A percentile compares a stretch with the other conserved stretches of the same genome.
phyloP scores from a whole-genome alignment of 2,329 filamentous ascomycete genomes.

The Nemania serpens region DNA sequence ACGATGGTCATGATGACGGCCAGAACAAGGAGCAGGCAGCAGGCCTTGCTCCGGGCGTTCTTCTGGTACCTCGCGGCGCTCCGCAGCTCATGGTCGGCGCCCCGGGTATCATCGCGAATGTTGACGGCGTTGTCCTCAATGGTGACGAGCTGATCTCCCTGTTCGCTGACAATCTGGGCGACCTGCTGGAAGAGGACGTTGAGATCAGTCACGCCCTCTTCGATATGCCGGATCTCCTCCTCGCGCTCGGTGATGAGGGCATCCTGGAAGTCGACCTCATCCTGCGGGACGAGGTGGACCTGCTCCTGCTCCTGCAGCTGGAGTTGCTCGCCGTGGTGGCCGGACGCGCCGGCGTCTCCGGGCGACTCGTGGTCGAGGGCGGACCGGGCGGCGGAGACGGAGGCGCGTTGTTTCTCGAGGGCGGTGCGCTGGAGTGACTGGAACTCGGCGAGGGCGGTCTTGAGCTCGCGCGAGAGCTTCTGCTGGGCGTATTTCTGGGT shows the following conservation, averaged over 20 bases:
- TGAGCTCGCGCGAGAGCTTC: conserved; percentile 93
- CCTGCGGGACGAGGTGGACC: conserved; percentile 81
- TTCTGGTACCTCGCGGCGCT: conserved; percentile 92
- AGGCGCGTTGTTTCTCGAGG: conserved; percentile 89
- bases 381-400: conserved; percentile 79
- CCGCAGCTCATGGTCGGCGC: conserved; percentile 83
- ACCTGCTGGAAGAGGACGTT: conserved; percentile 98
- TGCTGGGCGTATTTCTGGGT: conserved; percentile 96
- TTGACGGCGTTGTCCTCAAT: conserved; percentile 89
- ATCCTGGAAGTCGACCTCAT: conserved; percentile 98
- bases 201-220: conserved; percentile 91
- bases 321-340: conserved; percentile 46
- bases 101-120: conserved; percentile 78
- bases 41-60: conserved; percentile 91
- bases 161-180: conserved; percentile 94
- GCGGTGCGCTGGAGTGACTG: conserved; percentile 88
- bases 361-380: conserved; percentile 67
- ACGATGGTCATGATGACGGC: conserved; percentile 89
- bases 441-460: conserved; percentile 85
- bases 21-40: conserved; percentile 86
- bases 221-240: conserved; percentile 95
- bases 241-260: conserved; percentile 94
- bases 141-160: conserved; percentile 85
- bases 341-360: conserved; percentile 28
- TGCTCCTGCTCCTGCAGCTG: conserved; percentile 64